Evolutionary conservation across 2,329 filamentous ascomycete species (phyloP), one percentile per base, ranked within the genome.

Genomic region (Pseudogymnoascus sp.): DNA sequence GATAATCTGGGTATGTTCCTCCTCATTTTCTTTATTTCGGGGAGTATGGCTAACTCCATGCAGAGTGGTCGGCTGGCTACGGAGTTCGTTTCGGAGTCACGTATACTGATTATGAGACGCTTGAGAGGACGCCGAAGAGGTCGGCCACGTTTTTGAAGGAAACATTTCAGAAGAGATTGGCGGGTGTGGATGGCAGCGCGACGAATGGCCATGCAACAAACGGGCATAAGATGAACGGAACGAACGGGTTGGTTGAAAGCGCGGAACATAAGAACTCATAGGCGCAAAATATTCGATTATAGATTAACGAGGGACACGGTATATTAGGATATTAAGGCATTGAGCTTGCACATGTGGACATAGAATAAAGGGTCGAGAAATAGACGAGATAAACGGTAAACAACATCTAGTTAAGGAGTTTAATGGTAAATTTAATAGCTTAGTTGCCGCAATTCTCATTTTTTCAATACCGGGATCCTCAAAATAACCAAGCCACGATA

Each of bases 1-100:
- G 69, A 74, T 59, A 73, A 73, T 62, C 59, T 75, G 38, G 75
- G 73, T 74, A 68, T 62, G 71, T 66, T 53, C n/a, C n/a, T 19
- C 15, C 29, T 17, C 9, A 31, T 53, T 29, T 11, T 31, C 26
- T 53, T 31, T 15, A 23, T 1, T 3, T 40, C 56, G 59, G 62
- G 40, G 61, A 64, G 44, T 65, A 56, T 15, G 50, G 19, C 42
- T 38, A 35, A 61, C 9, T 17, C 7, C 15, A 50, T 15, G 9
- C 37, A 71, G 69, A 71, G 66, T 72, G 70, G 70, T 72, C 69
- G 10, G 68, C 69, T 64, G 70, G 70, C 10, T 72, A 70, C 59
- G 68, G 68, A 19, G 63, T 67, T 60, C 68, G 70, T 5, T 72
- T 72, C 62, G 70, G 70, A 13, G 68, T 72, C 17, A 70, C 68